phyloP scores from a whole-genome alignment of 148 eudicot species.

The Amaranthus palmeri region DNA sequence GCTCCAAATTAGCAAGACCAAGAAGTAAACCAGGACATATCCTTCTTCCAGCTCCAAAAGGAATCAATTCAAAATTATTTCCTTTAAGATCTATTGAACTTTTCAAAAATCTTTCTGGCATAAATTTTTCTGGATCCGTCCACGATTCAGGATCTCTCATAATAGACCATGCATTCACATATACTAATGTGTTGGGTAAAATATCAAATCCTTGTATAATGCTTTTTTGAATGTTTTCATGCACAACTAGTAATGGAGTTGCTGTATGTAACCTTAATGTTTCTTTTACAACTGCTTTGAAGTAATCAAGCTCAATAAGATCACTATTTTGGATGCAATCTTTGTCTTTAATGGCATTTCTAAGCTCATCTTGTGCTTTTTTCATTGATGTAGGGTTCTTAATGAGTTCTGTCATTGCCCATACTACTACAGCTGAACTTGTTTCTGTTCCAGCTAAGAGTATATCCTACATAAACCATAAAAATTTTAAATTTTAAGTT shows the following conservation, averaged over 20 bases:
- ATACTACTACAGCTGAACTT: slow-evolving; percentile 23
- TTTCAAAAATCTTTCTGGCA: slow-evolving; percentile 31
- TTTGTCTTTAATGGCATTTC: neutral
- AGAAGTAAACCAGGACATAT: slow-evolving; percentile 31
- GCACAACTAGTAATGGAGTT: slow-evolving; percentile 26
- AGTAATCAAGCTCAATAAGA: slow-evolving; percentile 11
- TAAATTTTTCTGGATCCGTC: slow-evolving; percentile 25
- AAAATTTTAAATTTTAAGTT: no score
- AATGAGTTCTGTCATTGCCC: slow-evolving; percentile 37
- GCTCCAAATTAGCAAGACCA: slow-evolving; percentile 27
- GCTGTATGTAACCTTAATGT: slow-evolving; percentile 29
- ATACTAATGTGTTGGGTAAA: slow-evolving; percentile 22
- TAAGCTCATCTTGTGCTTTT: slow-evolving; percentile 24
- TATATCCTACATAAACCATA: slow-evolving; percentile 10
- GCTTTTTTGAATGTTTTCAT: slow-evolving; percentile 18
- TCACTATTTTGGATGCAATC: slow-evolving; percentile 21
- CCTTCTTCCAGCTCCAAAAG: slow-evolving; percentile 43
- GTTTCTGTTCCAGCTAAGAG: slow-evolving; percentile 32
- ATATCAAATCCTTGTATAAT: slow-evolving; percentile 28
- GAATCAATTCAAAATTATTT: slow-evolving; percentile 23
- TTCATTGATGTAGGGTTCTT: slow-evolving; percentile 23
- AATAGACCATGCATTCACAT: slow-evolving; percentile 28
- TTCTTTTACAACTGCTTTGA: slow-evolving; percentile 33
- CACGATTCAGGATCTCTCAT: slow-evolving; percentile 33
- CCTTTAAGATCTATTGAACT: slow-evolving; percentile 28